Conservation (phyloP, 2,329 filamentous ascomycete species). For the Verticillium isaacii region DNA sequence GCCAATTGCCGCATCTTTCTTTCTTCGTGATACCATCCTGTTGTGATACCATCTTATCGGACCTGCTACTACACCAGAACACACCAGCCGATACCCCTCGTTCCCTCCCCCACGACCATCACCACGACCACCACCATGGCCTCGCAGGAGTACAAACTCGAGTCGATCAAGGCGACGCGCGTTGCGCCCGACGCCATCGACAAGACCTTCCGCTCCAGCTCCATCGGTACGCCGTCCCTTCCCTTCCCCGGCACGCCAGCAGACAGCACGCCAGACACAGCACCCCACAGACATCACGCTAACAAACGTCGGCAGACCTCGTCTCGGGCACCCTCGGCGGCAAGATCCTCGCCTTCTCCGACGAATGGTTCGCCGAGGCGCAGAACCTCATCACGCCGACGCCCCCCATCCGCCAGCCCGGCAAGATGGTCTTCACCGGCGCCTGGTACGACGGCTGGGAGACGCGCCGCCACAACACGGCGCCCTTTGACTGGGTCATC, state of each 20-base stretch:
- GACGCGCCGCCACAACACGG: slow-evolving; percentile 60
- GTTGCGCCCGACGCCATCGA: slow-evolving; percentile 54
- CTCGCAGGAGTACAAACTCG: slow-evolving; percentile 49
- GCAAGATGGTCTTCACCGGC: slow-evolving; percentile 65
- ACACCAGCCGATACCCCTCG: neutral
- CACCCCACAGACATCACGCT: neutral
- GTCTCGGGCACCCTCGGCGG: slow-evolving; percentile 57
- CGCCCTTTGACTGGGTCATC: slow-evolving; percentile 62
- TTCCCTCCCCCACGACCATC: neutral
- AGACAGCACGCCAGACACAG: no score
- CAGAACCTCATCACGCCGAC: slow-evolving; percentile 60
- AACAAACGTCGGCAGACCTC: slow-evolving; percentile 41
- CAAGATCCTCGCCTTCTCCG: slow-evolving; percentile 60
- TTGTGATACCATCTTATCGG: neutral
- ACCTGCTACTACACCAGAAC: neutral
- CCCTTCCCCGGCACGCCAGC: no score
- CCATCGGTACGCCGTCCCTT: slow-evolving; percentile 47
- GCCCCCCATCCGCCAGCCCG: slow-evolving; percentile 56
- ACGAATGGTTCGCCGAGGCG: slow-evolving; percentile 66
- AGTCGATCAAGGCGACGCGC: slow-evolving; percentile 42
- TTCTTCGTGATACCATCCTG: neutral
- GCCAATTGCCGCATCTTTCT: neutral
- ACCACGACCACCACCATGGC: slow-evolving; percentile 19
- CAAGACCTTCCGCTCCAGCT: slow-evolving; percentile 54
- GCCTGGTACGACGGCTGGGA: slow-evolving; percentile 72